Evolutionary conservation across 2,329 filamentous ascomycete genomes (phyloP).

Genomic region (Bipolaris victoriae): DNA sequence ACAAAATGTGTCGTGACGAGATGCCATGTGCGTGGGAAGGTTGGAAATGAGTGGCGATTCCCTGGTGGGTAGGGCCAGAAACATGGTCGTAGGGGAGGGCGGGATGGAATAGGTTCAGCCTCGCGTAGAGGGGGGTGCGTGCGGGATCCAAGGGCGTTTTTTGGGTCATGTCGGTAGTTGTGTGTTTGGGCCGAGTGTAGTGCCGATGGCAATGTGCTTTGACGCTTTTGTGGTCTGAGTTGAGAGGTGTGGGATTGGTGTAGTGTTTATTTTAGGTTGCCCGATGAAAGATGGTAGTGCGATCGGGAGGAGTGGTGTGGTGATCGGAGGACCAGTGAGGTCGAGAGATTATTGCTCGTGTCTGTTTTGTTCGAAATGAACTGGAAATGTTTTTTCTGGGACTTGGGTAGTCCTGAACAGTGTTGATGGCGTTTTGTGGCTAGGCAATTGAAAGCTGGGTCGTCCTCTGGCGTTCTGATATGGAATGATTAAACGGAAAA

Average conservation of each 20-base stretch:
- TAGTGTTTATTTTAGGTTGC: not conserved
- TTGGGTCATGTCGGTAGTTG: not conserved
- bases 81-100: not conserved
- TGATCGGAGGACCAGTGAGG: not conserved
- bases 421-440: not conserved
- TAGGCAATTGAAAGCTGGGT: constrained; percentile 4
- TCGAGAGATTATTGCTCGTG: not conserved
- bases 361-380: not conserved
- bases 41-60: not conserved
- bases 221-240: not conserved
- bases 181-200: not conserved
- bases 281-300: not conserved
- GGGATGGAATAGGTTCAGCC: not conserved
- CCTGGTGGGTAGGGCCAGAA: not conserved
- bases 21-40: too few species aligned
- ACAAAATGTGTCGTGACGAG: too few species aligned
- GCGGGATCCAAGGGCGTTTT: not conserved
- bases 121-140: constrained; percentile 1
- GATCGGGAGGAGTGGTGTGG: not conserved
- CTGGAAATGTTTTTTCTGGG: not conserved
- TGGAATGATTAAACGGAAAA: not conserved
- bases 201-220: not conserved
- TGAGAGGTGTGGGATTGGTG: not conserved
- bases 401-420: not conserved
- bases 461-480: not conserved